Conservation (phyloP, 345 rosid genomes). For the Lagerstroemia speciosa region DNA sequence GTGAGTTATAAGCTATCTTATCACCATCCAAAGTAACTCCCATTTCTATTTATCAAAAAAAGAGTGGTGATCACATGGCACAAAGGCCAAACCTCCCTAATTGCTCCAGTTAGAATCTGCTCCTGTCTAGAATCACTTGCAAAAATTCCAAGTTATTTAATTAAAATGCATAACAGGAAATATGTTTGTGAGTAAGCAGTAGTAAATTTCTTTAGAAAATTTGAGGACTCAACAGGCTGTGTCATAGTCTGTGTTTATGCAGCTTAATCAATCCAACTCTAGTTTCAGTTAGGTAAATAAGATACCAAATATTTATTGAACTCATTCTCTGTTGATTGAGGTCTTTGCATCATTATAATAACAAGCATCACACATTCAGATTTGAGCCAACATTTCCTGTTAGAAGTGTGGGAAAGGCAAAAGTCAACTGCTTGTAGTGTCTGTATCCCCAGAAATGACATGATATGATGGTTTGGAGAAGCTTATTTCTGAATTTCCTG, state of each 20-base stretch:
- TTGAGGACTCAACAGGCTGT: not conserved
- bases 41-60: no score
- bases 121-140: not conserved
- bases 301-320: not conserved
- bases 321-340: not conserved
- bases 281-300: not conserved
- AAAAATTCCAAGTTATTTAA: not conserved
- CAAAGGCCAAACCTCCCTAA: no score
- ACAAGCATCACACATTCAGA: not conserved
- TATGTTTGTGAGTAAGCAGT: not conserved
- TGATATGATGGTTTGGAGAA: not conserved
- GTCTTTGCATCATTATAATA: not conserved
- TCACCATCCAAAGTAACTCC: not conserved
- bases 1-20: slow-evolving; percentile 26
- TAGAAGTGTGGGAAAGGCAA: not conserved
- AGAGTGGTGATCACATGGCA: no score
- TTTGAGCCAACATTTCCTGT: not conserved
- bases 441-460: not conserved
- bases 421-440: not conserved
- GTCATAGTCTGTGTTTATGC: not conserved
- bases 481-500: not conserved
- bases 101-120: not conserved
- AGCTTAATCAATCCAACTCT: not conserved
- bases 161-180: not conserved
- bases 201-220: not conserved